Conservation (phyloP, 805 yeast species). For the Sporopachydermia lactativora region DNA sequence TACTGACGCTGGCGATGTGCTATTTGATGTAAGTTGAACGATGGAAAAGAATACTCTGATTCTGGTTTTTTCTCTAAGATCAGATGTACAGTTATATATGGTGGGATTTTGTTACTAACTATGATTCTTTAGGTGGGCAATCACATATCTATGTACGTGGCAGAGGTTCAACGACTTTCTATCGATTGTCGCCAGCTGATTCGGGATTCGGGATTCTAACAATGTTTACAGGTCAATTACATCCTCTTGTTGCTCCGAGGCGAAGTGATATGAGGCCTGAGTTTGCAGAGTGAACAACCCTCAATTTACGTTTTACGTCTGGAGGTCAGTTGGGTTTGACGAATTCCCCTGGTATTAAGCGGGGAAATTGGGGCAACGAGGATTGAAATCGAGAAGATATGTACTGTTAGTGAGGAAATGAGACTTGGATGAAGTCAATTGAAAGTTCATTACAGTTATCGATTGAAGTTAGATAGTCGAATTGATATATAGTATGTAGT, state of each 20-base stretch:
- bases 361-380: too few relatives aligned
- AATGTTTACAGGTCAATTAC: constrained; percentile 40
- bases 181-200: background rate
- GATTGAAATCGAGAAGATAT: too few relatives aligned
- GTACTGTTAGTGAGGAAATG: too few relatives aligned
- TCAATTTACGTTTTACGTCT: too few relatives aligned
- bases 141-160: constrained; percentile 51
- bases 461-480: too few relatives aligned
- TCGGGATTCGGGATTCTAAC: constrained; percentile 6
- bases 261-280: constrained; percentile 87
- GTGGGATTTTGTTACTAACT: background rate
- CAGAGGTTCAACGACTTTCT: too few relatives aligned
- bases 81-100: background rate
- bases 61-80: background rate
- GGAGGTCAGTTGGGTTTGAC: too few relatives aligned
- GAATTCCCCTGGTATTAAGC: too few relatives aligned
- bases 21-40: constrained; percentile 37
- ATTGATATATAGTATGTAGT: too few relatives aligned
- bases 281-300: constrained; percentile 25
- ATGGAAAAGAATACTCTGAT: too few relatives aligned
- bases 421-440: too few relatives aligned
- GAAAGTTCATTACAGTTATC: too few relatives aligned
- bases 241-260: constrained; percentile 83
- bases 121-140: constrained; percentile 46
- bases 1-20: constrained; percentile 61